Evolutionary conservation across 306 rosid species (phyloP).

Genomic region (Casuarina equisetifolia): DNA sequence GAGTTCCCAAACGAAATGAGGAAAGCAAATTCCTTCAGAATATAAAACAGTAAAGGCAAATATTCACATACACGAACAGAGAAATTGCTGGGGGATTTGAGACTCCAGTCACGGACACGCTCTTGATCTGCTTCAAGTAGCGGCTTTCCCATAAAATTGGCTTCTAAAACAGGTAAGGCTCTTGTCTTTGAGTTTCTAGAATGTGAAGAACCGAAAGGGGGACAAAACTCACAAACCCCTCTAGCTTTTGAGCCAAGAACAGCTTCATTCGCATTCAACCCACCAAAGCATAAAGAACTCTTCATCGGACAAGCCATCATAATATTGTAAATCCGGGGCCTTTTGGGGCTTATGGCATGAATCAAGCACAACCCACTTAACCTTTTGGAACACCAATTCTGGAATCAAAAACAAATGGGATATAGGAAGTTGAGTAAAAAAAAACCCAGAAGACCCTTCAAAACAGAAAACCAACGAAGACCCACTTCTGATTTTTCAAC

Average conservation of each 20-base stretch:
- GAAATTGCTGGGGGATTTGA: conserved; percentile 25
- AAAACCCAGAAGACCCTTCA: background rate
- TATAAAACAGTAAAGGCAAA: background rate
- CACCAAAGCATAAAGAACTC: conserved; percentile 40
- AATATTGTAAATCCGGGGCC: background rate
- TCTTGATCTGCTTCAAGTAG: conserved; percentile 33
- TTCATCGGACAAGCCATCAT: conserved; percentile 46
- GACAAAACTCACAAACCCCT: conserved; percentile 30
- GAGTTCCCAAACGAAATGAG: background rate
- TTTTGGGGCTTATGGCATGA: conserved; percentile 8
- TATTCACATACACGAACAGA: conserved; percentile 46
- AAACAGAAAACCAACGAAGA: background rate
- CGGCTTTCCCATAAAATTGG: conserved; percentile 47
- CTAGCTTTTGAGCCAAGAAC: conserved; percentile 34
- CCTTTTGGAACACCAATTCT: conserved; percentile 3
- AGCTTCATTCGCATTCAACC: conserved; percentile 38
- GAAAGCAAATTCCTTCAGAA: background rate
- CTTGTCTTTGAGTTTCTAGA: conserved; percentile 29
- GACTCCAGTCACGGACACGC: conserved; percentile 28
- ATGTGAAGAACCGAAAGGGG: conserved; percentile 19
- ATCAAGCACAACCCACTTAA: conserved; percentile 28
- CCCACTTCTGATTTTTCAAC: conserved; percentile 6
- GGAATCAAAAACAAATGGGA: conserved; percentile 3
- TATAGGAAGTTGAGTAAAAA: background rate
- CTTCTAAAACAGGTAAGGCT: conserved; percentile 27